A percentile compares a stretch with the other conserved stretches of the same genome.
These are phyloP conservation scores for Trichoderma oligosporum DNA, from an alignment of 2,329 filamentous ascomycete genomes.

Conservation along the genomic window DNA sequence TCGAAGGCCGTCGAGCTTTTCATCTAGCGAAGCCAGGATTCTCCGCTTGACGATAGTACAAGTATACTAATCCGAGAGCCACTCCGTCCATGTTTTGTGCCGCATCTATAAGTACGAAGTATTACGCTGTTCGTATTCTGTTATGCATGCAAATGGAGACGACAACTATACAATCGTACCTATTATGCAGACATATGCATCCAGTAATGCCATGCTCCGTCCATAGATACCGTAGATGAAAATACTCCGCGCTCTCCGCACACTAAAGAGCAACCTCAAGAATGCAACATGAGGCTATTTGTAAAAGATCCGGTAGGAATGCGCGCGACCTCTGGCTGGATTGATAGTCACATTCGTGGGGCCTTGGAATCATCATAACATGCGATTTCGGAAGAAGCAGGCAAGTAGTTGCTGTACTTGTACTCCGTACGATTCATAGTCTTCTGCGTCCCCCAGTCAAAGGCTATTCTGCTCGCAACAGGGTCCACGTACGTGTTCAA, in stretches of 20 bases:
- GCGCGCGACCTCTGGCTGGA: conserved; percentile 1
- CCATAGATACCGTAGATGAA: conserved; percentile 8
- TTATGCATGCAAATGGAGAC: conserved; percentile 18
- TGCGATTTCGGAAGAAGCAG: background rate
- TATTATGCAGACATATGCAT: conserved; percentile 14
- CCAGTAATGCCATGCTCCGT: background rate
- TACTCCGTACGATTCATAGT: background rate
- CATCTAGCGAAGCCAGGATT: conserved; percentile 8
- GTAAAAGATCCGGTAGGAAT: background rate
- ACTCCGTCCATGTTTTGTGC: conserved; percentile 4
- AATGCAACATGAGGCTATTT: background rate
- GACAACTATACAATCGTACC: conserved; percentile 14
- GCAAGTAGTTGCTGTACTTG: background rate
- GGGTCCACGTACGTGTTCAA: background rate
- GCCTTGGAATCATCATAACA: background rate
- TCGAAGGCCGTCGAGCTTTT: background rate
- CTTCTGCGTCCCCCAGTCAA: background rate
- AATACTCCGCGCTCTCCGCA: conserved; percentile 14
- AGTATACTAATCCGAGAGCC: conserved; percentile 5
- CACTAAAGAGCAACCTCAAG: background rate
- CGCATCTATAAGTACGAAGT: too few species aligned
- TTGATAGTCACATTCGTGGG: conserved; percentile 16
- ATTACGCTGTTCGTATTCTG: conserved; percentile 19
- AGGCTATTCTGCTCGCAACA: background rate
- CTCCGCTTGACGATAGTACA: conserved; percentile 13